These are phyloP conservation scores for Termitomyces eurrhizus DNA, from an alignment of 768 basidiomycete genomes.

Conservation along the genomic window DNA sequence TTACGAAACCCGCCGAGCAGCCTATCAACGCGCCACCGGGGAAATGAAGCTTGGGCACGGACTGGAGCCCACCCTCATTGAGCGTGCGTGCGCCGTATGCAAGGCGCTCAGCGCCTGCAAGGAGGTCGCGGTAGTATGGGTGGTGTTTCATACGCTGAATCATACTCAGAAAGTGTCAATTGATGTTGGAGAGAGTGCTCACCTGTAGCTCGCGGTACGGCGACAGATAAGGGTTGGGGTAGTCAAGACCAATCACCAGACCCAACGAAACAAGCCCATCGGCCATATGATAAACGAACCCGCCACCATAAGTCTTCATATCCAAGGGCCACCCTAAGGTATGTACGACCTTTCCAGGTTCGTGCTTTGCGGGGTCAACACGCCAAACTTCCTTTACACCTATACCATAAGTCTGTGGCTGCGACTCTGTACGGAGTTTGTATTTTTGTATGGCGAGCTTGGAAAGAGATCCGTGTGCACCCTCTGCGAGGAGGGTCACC, in stretches of 20 bases:
- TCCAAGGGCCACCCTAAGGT: constrained; percentile 94
- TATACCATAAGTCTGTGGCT: constrained; percentile 94
- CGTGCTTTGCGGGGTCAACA: constrained; percentile 58
- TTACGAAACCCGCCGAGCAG: constrained; percentile 94
- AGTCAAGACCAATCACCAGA: constrained; percentile 91
- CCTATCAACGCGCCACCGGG: constrained; percentile 95
- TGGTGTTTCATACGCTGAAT: constrained; percentile 86
- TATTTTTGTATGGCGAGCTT: constrained; percentile 77
- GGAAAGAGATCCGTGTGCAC: constrained; percentile 88
- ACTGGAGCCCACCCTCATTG: constrained; percentile 93
- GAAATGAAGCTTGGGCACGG: constrained; percentile 79
- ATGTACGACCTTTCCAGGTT: constrained; percentile 83
- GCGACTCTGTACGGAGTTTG: constrained; percentile 59
- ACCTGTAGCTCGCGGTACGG: constrained; percentile 95
- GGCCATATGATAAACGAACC: constrained; percentile 95
- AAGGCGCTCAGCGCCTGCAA: constrained; percentile 69
- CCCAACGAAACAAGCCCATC: constrained; percentile 88
- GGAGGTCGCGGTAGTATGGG: constrained; percentile 80
- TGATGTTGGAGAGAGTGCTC: constrained; percentile 16
- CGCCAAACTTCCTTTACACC: constrained; percentile 99
- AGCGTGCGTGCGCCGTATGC: constrained; percentile 89
- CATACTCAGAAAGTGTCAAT: neutral
- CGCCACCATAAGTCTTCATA: constrained; percentile 83
- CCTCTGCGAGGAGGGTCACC: constrained; percentile 90
- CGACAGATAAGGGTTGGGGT: constrained; percentile 87